Evolutionary conservation across 148 eudicot genomes (phyloP), one percentile per base, ranked within the genome.

Genomic region (Tetragonia tetragonoides): DNA sequence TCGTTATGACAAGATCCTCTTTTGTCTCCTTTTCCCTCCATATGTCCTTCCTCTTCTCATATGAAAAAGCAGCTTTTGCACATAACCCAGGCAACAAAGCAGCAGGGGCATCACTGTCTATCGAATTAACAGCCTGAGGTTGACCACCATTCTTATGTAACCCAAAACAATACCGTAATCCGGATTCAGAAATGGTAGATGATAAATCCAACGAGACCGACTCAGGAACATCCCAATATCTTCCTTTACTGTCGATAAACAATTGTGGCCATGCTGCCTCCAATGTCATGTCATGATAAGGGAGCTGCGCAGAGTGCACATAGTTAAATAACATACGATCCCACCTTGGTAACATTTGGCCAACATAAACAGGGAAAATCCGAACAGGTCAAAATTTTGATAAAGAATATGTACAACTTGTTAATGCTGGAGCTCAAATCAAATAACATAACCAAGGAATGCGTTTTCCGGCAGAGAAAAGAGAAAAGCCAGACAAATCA

Each of bases 211-310:
- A 74, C 54, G 96, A 91, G 75, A 93, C 47, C 1, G 96, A 90
- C 78, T 89, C 91, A 12, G 98, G 98, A 73, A 93, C 92, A 39
- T 93, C 87, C 96, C 96, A 93, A 77, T 93, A 93, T 73, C 84
- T 91, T 66, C 96, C 96, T 74, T 90, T 83, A 72, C 73, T 80
- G 81, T 93, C 98, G 57, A 89, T 75, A 82, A 83, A 89, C 53
- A 93, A 79, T 71, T 91, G 94, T 60, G 98, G 98, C 92, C 91
- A 93, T 75, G 96, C 92, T 49, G 96, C 98, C 75, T 93, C 92
- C 74, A 90, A 71, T 53, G 89, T 84, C 70, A 93, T 60, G 87
- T 91, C 96, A 73, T 93, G 96, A 72, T 81, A 59, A 65, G 91
- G 91, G 69, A 93, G 91, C 98, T 93, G 89, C 68, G 83, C 49